Base-by-base conservation (phyloP, 2,329 filamentous ascomycete genomes). In the Exophiala bonariae region DNA sequence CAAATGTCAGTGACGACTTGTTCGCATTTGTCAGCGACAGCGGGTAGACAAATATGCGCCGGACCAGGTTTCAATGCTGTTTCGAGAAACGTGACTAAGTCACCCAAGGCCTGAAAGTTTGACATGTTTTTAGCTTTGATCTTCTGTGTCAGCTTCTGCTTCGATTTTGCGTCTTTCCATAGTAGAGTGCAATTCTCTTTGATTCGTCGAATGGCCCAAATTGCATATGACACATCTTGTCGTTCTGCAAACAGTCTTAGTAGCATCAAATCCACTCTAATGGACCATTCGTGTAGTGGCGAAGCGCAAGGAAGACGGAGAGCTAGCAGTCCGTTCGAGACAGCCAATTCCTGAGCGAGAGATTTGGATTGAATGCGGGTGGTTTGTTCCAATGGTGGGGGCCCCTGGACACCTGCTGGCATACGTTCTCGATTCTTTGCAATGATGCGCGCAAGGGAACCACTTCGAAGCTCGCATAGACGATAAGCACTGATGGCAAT, bases 391-490 rank as follows among this genome's bases (percentile, higher is more conserved):
- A 28, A 4, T 17, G 36, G 23, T 38, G 41, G 20, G 17, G 14
- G 20, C 13, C 7, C 13, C 18, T 37, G 17, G 18, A n/a, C 16
- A 19, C 22, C 33, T 8, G 37, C 20, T 10, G n/a, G 33, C 10
- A 28, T 19, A 5, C 23, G 32, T 31, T 41, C 38, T 4, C 36
- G 14, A 30, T 32, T 32, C 28, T 42, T 39, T 11, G 44, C 17
- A 14, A 47, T 14, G 11, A 41, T 35, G 5, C 34, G 47, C 11
- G 38, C 26, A 18, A 54, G 28, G 10, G 50, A 41, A 4, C 50
- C 53, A 35, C 53, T 51, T 39, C 53, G 50, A 14, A 56, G 44
- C 40, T 56, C 53, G 31, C 53, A 56, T 16, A 56, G 49, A 39
- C 53, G 31, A 39, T 42, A 56, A 4, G 53, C 47, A 36, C 53